Evolutionary conservation across 2,329 filamentous ascomycete species (phyloP), one percentile per base, ranked within the genome.

Genomic region (Emydomyces testavorans): DNA sequence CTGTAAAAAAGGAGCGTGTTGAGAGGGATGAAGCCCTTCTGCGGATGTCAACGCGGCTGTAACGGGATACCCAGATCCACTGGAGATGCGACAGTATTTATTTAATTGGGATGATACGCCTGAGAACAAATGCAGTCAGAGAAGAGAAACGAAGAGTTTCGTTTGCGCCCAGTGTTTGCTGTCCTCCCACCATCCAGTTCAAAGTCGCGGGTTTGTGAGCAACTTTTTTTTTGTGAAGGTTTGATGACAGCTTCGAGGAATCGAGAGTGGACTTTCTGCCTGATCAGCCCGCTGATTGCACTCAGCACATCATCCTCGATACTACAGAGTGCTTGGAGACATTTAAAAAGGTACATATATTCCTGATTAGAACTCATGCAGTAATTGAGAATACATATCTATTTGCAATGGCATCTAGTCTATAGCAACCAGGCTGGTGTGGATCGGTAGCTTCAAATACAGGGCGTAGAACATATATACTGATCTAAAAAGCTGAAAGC

Each of bases 391-490:
- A 16, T n/a, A 34, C 26, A 6, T 36, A 45, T 13, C 2, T 36
- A 45, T 24, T 13, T 45, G 36, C 32, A 44, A 24, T 45, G 42
- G 21, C 36, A 45, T 45, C 42, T 23, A 28, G 18, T 45, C 42
- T 45, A 35, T 36, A 24, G 15, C 13, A 38, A 10, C 15, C 18
- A 38, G 13, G 10, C 29, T 11, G 21, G 21, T 18, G 11, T 4
- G 15, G 15, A 38, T 15, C 34, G 35, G 13, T 8, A n/a, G n/a
- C n/a, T n/a, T 38, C 18, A 21, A 38, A 38, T 20, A 21, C 21
- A 20, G 15, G 11, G 6, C 21, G 18, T 15, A 16, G n/a, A n/a
- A n/a, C n/a, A n/a, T n/a, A n/a, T n/a, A n/a, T n/a, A n/a, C n/a
- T n/a, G n/a, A n/a, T n/a, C n/a, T 21, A n/a, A 21, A 43, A 43